Evolutionary conservation across 202 grass and related monocot genomes (phyloP).

Genomic region (Zizania palustris): DNA sequence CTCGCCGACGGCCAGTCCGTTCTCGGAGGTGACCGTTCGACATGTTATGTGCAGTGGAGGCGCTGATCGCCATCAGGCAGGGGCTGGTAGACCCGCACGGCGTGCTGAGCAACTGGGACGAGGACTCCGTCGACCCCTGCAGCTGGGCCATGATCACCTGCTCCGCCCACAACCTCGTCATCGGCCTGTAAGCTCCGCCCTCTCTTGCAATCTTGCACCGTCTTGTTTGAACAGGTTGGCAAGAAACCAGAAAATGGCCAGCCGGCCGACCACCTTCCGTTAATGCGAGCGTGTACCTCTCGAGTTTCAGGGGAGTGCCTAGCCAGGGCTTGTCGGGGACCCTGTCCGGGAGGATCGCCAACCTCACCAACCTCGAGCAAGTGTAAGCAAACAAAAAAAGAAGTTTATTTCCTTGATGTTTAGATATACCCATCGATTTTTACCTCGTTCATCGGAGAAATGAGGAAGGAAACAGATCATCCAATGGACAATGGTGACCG

Average conservation of each 20-base stretch:
- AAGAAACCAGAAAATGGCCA: conserved; percentile 11
- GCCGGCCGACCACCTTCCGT: background rate
- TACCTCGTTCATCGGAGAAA: background rate
- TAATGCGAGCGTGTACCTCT: background rate
- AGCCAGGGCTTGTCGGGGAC: conserved; percentile 87
- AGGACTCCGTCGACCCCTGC: conserved; percentile 95
- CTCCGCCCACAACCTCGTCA: conserved; percentile 84
- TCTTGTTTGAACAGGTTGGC: background rate
- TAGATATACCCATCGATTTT: background rate
- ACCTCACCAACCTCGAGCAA: conserved; percentile 94
- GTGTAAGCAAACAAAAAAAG: conserved; percentile 47
- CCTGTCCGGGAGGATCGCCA: conserved; percentile 73
- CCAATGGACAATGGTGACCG: too few species aligned
- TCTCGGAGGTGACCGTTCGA: background rate
- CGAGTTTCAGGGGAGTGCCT: conserved; percentile 67
- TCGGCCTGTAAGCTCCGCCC: conserved; percentile 66
- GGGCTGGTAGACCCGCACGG: conserved; percentile 78
- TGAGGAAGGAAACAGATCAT: background rate
- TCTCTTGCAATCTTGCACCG: background rate
- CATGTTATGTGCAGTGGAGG: conserved; percentile 83
- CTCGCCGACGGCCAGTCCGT: too few species aligned
- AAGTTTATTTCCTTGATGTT: background rate
- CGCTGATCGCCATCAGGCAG: conserved; percentile 83
- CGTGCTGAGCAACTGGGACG: conserved; percentile 90
- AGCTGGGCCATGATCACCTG: conserved; percentile 99